Evolutionary conservation across 140 eudicot species (phyloP).

Genomic region (Anethum foeniculum): DNA sequence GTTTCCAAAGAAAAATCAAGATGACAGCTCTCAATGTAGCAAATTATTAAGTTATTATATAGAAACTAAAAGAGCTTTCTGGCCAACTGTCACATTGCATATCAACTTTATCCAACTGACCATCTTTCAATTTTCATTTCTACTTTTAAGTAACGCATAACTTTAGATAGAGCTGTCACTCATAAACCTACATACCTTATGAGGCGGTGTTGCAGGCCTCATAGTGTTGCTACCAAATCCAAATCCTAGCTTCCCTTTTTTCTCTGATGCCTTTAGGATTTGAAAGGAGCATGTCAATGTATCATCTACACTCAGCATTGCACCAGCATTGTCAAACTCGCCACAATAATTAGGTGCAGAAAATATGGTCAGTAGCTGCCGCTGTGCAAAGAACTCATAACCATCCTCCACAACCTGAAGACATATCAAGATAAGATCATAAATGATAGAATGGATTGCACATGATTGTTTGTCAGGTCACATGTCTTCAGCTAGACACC

Average conservation of each 20-base stretch:
- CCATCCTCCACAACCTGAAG: slow-evolving; percentile 17
- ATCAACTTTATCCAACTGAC: background rate
- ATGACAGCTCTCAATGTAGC: background rate
- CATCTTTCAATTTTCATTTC: background rate
- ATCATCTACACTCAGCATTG: slow-evolving; percentile 38
- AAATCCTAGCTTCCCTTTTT: slow-evolving; percentile 14
- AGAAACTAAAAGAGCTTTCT: background rate
- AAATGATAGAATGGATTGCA: background rate
- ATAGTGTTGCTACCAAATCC: background rate
- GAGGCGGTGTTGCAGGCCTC: slow-evolving; percentile 13
- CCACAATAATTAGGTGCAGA: slow-evolving; percentile 30
- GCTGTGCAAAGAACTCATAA: slow-evolving; percentile 9
- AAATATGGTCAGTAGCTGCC: slow-evolving; percentile 8
- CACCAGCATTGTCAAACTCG: slow-evolving; percentile 36
- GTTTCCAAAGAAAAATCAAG: background rate
- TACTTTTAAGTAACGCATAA: background rate
- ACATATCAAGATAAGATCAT: background rate
- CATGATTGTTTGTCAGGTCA: background rate
- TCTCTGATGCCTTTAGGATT: slow-evolving; percentile 12
- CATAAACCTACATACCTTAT: background rate
- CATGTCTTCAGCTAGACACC: background rate
- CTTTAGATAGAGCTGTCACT: background rate
- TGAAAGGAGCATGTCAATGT: slow-evolving; percentile 16
- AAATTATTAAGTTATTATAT: background rate
- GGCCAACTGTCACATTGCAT: background rate